Conservation (phyloP, 2,329 filamentous ascomycete genomes). For the Botrytis tulipae region DNA sequence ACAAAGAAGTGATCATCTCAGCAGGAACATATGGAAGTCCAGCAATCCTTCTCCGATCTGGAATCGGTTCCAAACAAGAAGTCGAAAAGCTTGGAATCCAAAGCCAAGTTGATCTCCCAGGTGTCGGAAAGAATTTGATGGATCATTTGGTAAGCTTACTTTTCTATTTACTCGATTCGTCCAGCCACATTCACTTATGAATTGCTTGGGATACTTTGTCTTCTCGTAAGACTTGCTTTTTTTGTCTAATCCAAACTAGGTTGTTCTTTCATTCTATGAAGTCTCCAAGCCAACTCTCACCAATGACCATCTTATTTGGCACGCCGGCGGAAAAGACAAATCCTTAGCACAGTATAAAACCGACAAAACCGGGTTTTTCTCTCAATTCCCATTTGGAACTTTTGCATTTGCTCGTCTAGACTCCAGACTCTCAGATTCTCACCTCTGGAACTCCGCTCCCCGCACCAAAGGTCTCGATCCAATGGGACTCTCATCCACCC, state of each 20-base stretch:
- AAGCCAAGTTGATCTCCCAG: slow-evolving; percentile 45
- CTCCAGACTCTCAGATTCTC: neutral
- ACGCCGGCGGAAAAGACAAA: neutral
- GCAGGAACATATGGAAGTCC: slow-evolving; percentile 52
- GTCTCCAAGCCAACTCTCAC: neutral
- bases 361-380: neutral
- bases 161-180: too few relatives aligned
- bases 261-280: neutral
- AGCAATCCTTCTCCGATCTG: slow-evolving; percentile 51
- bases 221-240: neutral
- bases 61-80: slow-evolving; percentile 47
- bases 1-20: slow-evolving; percentile 48
- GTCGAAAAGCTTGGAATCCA: slow-evolving; percentile 46
- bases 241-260: neutral
- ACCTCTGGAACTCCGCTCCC: neutral
- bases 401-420: slow-evolving; percentile 1
- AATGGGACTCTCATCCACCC: neutral
- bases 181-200: neutral
- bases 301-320: neutral
- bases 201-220: too few relatives aligned
- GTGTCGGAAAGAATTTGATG: slow-evolving; percentile 52
- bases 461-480: neutral
- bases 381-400: neutral
- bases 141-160: slow-evolving; percentile 39
- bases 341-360: neutral